A percentile compares a stretch with the other conserved stretches of the same genome.
These are phyloP conservation scores for Fraxinus greggii DNA, from an alignment of 305 asterid genomes.

Conservation along the genomic window DNA sequence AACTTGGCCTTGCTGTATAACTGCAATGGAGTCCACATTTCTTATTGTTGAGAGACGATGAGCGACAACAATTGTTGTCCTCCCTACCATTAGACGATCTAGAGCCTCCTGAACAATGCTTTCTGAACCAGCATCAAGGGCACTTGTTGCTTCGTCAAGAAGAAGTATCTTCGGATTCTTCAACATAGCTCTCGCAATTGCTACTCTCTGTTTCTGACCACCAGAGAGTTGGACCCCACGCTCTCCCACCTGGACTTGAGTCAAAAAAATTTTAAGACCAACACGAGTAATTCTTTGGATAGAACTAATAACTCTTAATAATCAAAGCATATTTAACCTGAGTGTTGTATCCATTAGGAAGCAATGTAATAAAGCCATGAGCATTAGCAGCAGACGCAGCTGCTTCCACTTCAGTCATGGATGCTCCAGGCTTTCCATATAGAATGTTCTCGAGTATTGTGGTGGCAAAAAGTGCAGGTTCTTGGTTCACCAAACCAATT, in stretches of 20 bases:
- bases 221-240: constrained; percentile 6
- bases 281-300: background rate
- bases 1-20: constrained; percentile 90
- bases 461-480: constrained; percentile 97
- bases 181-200: constrained; percentile 10
- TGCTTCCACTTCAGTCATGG: constrained; percentile 89
- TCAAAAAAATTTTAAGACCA: background rate
- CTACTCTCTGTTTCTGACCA: constrained; percentile 11
- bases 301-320: background rate
- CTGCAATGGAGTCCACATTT: constrained; percentile 87
- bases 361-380: constrained; percentile 81
- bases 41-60: constrained; percentile 92
- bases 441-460: constrained; percentile 90
- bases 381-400: constrained; percentile 98
- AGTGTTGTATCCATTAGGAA: constrained; percentile 92
- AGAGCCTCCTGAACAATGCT: constrained; percentile 93
- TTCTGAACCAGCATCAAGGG: constrained; percentile 39
- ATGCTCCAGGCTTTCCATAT: constrained; percentile 91
- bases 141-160: background rate
- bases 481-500: constrained; percentile 97
- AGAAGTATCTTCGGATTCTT: background rate
- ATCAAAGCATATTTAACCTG: constrained; percentile 42
- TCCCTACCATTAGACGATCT: constrained; percentile 90
- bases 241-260: background rate
- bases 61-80: constrained; percentile 91